Conservation (phyloP, 1,284 basidiomycete species). For the Tilletia caries region DNA sequence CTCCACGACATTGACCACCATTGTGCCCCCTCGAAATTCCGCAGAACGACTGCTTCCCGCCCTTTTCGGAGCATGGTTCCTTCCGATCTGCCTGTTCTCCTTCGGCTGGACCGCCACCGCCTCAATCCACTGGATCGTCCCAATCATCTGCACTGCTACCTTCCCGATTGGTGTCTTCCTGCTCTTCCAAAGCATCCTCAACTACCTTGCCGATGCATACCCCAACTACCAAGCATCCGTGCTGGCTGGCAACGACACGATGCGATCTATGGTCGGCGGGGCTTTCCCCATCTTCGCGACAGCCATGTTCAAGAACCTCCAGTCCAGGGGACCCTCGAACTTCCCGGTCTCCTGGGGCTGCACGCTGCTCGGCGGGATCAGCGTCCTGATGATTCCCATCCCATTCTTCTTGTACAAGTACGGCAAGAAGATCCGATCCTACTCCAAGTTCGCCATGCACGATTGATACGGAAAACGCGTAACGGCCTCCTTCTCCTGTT, state of each 20-base stretch:
- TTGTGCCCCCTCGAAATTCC: neutral
- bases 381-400: slow-evolving; percentile 32
- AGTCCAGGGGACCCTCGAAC: slow-evolving; percentile 28
- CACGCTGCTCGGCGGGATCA: slow-evolving; percentile 35
- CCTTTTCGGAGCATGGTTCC: slow-evolving; percentile 56
- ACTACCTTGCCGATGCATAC: slow-evolving; percentile 20
- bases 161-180: slow-evolving; percentile 36
- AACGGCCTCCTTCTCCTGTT: neutral
- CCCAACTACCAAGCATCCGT: slow-evolving; percentile 19
- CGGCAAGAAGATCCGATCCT: slow-evolving; percentile 33
- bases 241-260: slow-evolving; percentile 37
- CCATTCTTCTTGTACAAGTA: slow-evolving; percentile 36
- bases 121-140: slow-evolving; percentile 41
- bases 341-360: slow-evolving; percentile 43
- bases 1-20: too few relatives aligned
- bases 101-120: slow-evolving; percentile 43
- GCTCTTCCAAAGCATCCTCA: slow-evolving; percentile 35
- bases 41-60: slow-evolving; percentile 38
- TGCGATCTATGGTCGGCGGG: slow-evolving; percentile 34
- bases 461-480: neutral
- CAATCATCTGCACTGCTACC: slow-evolving; percentile 28
- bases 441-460: slow-evolving; percentile 27
- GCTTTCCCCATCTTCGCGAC: slow-evolving; percentile 34
- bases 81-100: slow-evolving; percentile 40
- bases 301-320: slow-evolving; percentile 40